Percentiles rank a stretch among this genome's conserved stretches.
These are phyloP conservation scores for Porcisia deanei DNA, from an alignment of 208 protist species.

Conservation along the genomic window DNA sequence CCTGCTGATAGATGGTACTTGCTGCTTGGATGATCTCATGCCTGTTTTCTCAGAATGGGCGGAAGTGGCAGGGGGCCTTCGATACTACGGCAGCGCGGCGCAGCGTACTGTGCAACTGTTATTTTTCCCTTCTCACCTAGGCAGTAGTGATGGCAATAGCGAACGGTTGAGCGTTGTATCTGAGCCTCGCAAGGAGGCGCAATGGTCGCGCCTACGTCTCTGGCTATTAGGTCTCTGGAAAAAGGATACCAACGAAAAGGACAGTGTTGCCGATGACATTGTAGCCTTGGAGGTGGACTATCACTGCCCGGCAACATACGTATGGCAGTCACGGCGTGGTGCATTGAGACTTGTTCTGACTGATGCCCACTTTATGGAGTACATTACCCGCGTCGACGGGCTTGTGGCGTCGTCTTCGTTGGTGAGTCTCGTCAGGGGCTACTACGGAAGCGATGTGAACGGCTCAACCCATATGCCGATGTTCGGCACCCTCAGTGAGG, in stretches of 20 bases:
- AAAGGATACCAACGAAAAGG: background rate
- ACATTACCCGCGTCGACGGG: constrained; percentile 13
- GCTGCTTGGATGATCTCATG: constrained; percentile 15
- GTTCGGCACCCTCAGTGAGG: constrained; percentile 16
- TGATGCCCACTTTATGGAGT: constrained; percentile 23
- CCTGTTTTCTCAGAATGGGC: constrained; percentile 22
- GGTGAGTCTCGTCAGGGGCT: background rate
- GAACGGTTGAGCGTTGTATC: background rate
- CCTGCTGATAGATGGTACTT: constrained; percentile 19
- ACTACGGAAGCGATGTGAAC: background rate
- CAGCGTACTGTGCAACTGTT: constrained; percentile 17
- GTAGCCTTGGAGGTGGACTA: constrained; percentile 27
- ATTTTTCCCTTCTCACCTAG: constrained; percentile 2
- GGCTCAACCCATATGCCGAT: too few relatives aligned
- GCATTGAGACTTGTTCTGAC: constrained; percentile 22
- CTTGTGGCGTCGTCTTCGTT: constrained; percentile 8
- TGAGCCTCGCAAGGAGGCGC: background rate
- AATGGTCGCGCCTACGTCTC: constrained; percentile 14
- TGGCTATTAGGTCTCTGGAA: constrained; percentile 10
- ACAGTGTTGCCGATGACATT: background rate
- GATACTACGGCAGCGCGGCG: constrained; percentile 25
- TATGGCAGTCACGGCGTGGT: constrained; percentile 22
- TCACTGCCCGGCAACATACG: constrained; percentile 8
- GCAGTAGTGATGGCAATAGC: background rate
- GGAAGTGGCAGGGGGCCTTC: constrained; percentile 5